A percentile compares a stretch with the other conserved stretches of the same genome.
Evolutionary conservation across 1,139 yeast genomes (phyloP).

Genomic region (Dujonia santamariae): DNA sequence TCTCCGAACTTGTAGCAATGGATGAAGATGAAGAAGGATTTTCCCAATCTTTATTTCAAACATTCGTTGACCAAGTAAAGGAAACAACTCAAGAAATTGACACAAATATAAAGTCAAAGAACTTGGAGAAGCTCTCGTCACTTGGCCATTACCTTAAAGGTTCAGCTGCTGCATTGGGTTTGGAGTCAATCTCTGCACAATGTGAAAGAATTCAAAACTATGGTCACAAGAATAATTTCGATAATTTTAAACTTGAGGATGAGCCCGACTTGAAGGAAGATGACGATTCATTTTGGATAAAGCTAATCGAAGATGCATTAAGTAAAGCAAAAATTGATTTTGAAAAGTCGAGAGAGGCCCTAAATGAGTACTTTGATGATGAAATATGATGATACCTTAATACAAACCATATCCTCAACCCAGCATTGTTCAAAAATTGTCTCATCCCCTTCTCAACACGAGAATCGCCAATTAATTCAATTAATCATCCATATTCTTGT

Average conservation of each 20-base stretch:
- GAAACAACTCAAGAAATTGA: slow-evolving; percentile 77
- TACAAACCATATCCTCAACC: no score
- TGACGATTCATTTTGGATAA: slow-evolving; percentile 46
- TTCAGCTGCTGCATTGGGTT: slow-evolving; percentile 91
- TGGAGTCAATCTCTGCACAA: slow-evolving; percentile 73
- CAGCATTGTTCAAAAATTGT: no score
- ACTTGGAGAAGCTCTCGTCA: slow-evolving; percentile 62
- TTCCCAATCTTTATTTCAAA: slow-evolving; percentile 69
- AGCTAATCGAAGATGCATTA: slow-evolving; percentile 52
- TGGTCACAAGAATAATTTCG: slow-evolving; percentile 56
- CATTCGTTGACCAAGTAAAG: slow-evolving; percentile 86
- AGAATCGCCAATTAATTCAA: no score
- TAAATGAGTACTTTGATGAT: slow-evolving; percentile 58
- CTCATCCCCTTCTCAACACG: no score
- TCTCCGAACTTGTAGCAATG: slow-evolving; percentile 87
- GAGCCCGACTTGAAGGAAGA: slow-evolving; percentile 13
- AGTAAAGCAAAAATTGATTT: slow-evolving; percentile 57
- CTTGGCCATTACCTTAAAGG: slow-evolving; percentile 95
- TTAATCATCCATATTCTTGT: no score
- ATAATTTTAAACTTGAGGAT: slow-evolving; percentile 25
- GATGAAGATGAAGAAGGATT: slow-evolving; percentile 92
- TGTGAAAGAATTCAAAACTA: slow-evolving; percentile 93
- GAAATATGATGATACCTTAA: slow-evolving; percentile 39
- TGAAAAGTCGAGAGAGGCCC: slow-evolving; percentile 50
- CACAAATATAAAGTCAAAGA: slow-evolving; percentile 41